Evolutionary conservation across 2,329 filamentous ascomycete genomes (phyloP).

Genomic region (Pyrenophora graminea): DNA sequence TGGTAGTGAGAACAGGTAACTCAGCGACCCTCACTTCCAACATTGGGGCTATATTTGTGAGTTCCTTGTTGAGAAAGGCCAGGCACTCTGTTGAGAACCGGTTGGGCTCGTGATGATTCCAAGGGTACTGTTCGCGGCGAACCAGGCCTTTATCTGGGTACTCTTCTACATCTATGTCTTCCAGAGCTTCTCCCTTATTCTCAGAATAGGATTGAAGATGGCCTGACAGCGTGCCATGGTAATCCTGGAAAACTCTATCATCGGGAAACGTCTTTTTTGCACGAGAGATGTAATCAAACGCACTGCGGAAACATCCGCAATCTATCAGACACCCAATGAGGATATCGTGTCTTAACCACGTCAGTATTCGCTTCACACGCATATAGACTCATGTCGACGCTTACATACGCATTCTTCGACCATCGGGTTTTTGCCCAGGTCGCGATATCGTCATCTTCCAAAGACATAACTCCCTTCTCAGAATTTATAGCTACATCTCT

Average conservation of each 20-base stretch:
- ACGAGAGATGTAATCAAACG: constrained; percentile 66
- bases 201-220: constrained; percentile 31
- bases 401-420: constrained; percentile 39
- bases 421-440: constrained; percentile 29
- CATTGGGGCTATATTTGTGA: constrained; percentile 74
- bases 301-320: constrained; percentile 70
- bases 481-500: constrained; percentile 7
- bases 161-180: constrained; percentile 56
- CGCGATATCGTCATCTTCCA: constrained; percentile 17
- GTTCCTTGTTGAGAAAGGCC: constrained; percentile 69
- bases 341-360: constrained; percentile 31
- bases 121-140: constrained; percentile 66
- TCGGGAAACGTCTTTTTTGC: constrained; percentile 61
- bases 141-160: constrained; percentile 73
- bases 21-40: constrained; percentile 77
- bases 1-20: constrained; percentile 66
- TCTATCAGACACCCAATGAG: constrained; percentile 60
- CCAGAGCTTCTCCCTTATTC: constrained; percentile 26
- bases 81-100: constrained; percentile 61
- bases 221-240: constrained; percentile 56
- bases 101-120: constrained; percentile 65
- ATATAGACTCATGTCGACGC: background rate
- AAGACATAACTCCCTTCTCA: background rate
- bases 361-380: constrained; percentile 11
- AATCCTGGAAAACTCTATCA: constrained; percentile 61